A percentile compares a stretch with the other conserved stretches of the same genome.
Conservation (phyloP, 306 rosid genomes). For the Cucurbita pepo region DNA sequence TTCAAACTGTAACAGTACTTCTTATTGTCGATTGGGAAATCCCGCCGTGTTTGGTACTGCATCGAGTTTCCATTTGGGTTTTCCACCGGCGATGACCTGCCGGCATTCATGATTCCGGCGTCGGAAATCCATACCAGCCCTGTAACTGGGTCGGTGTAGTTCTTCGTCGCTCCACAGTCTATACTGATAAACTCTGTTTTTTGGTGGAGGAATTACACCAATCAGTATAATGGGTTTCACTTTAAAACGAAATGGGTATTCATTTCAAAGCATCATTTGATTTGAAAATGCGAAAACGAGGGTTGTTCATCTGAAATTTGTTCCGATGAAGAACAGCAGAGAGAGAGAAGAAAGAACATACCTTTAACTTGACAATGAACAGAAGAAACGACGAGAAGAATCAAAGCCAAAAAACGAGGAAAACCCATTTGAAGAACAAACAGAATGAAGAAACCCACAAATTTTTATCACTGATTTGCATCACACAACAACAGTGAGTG, state of each 20-base stretch:
- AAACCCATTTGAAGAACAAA: slow-evolving; percentile 36
- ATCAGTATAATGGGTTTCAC: neutral
- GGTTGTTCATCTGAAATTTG: too few relatives aligned
- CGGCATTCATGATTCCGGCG: slow-evolving; percentile 33
- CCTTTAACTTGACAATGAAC: slow-evolving; percentile 66
- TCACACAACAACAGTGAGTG: neutral
- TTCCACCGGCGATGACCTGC: slow-evolving; percentile 29
- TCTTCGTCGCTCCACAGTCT: slow-evolving; percentile 67
- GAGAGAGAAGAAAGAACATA: slow-evolving; percentile 15
- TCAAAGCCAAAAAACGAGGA: slow-evolving; percentile 18
- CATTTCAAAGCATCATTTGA: neutral
- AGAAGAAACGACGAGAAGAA: slow-evolving; percentile 26
- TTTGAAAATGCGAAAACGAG: too few relatives aligned
- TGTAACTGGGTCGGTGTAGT: slow-evolving; percentile 52
- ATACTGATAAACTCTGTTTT: slow-evolving; percentile 71
- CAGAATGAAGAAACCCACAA: neutral
- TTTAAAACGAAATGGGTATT: neutral
- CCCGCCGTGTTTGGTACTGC: slow-evolving; percentile 55
- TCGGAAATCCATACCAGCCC: slow-evolving; percentile 76
- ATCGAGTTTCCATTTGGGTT: slow-evolving; percentile 32
- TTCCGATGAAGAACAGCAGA: neutral
- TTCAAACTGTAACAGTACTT: slow-evolving; percentile 62
- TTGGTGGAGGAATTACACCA: neutral
- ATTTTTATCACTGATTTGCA: slow-evolving; percentile 3
- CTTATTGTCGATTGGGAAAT: slow-evolving; percentile 54